Conservation (phyloP, 2,329 filamentous ascomycete species). For the Fusarium sp. region DNA sequence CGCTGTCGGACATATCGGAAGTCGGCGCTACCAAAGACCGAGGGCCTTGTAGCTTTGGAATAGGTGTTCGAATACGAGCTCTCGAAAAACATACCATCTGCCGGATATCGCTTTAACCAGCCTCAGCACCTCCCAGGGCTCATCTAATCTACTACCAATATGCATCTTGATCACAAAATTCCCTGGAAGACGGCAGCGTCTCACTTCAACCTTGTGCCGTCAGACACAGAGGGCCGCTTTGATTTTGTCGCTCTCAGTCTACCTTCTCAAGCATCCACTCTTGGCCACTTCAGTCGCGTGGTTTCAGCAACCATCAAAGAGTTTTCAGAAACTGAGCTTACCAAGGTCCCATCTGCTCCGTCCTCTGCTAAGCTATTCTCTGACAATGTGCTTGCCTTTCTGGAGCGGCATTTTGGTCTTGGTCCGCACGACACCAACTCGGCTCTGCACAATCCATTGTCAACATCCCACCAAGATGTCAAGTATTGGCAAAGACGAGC, state of each 20-base stretch:
- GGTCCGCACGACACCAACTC: not conserved
- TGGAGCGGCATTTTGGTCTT: not conserved
- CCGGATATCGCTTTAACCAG: not conserved
- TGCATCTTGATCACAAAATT: not conserved
- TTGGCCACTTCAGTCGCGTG: not conserved
- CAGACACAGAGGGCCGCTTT: not conserved
- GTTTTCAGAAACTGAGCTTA: not conserved
- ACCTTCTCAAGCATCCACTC: not conserved
- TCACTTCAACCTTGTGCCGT: not conserved
- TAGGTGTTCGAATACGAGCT: not conserved
- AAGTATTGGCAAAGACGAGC: not conserved
- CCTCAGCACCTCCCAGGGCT: not conserved
- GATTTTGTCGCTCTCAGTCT: not conserved
- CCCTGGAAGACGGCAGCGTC: not conserved
- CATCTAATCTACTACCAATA: not conserved
- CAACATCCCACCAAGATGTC: not conserved
- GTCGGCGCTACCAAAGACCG: not conserved
- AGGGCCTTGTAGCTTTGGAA: not conserved
- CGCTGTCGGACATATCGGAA: not conserved
- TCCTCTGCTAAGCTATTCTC: not conserved
- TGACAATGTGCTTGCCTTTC: not conserved
- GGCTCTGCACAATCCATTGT: not conserved
- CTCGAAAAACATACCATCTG: not conserved
- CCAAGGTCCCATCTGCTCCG: not conserved
- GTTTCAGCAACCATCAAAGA: not conserved